Conservation (phyloP, 2,329 filamentous ascomycete species). For the Beauveria bassiana region DNA sequence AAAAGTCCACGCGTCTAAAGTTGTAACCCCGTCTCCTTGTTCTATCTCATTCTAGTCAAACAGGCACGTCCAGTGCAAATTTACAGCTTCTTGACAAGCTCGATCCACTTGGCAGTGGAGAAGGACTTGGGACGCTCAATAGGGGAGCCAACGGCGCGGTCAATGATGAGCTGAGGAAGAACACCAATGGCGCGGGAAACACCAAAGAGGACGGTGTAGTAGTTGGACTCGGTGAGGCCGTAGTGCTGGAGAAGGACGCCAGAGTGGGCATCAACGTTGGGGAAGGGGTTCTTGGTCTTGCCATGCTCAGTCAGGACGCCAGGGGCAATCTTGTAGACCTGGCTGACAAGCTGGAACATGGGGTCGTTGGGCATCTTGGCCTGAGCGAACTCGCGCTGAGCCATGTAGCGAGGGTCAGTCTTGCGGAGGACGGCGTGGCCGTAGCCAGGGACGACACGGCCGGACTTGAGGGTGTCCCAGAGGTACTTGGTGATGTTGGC, state of each 20-base stretch:
- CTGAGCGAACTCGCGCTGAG: conserved; percentile 94
- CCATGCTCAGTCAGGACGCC: conserved; percentile 97
- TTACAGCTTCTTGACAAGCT: conserved; percentile 91
- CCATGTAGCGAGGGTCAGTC: conserved; percentile 98
- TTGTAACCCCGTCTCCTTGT: conserved; percentile 1
- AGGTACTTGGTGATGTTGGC: conserved; percentile 97
- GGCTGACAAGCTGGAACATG: conserved; percentile 99
- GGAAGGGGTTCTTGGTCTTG: conserved; percentile 99
- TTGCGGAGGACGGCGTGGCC: conserved; percentile 98
- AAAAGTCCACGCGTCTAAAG: conserved; percentile 3
- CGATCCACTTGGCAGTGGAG: conserved; percentile 93
- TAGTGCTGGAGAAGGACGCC: conserved; percentile 99
- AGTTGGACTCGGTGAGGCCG: conserved; percentile 96
- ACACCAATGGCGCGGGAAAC: conserved; percentile 97
- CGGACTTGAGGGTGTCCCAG: conserved; percentile 91
- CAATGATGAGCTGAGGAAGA: conserved; percentile 98
- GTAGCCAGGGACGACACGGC: conserved; percentile 96
- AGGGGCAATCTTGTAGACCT: conserved; percentile 99
- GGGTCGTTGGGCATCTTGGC: conserved; percentile 88
- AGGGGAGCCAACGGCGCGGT: conserved; percentile 91
- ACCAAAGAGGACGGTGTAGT: conserved; percentile 99
- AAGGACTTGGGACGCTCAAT: conserved; percentile 99
- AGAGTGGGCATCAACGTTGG: conserved; percentile 98
- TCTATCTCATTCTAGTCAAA: conserved; percentile 5
- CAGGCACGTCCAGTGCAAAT: conserved; percentile 13